phyloP scores from a whole-genome alignment of 2,329 filamentous ascomycete genomes.

The Alternaria solani region DNA sequence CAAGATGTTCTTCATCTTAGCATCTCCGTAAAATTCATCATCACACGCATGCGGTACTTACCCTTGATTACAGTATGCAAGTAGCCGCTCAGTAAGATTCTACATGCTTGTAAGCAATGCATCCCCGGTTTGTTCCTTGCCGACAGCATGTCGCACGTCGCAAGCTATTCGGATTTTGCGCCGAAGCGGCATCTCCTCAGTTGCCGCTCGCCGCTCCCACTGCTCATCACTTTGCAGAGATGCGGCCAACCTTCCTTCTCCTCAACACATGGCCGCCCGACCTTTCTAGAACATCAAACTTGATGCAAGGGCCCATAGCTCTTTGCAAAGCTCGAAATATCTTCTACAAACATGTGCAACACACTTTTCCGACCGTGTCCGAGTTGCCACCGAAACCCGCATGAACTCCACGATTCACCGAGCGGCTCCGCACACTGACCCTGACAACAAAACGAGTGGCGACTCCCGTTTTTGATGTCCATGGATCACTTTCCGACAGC shows the following conservation, averaged over 20 bases:
- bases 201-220: conserved; percentile 27
- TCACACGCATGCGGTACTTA: conserved; percentile 4
- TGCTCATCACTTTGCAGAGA: not conserved
- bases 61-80: conserved; percentile 5
- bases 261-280: not conserved
- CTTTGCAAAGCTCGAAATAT: not conserved
- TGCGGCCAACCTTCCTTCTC: not conserved
- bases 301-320: not conserved
- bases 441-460: conserved; percentile 1
- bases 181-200: conserved; percentile 38
- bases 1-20: not conserved
- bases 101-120: conserved; percentile 25
- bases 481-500: not conserved
- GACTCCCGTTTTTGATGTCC: not conserved
- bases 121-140: conserved; percentile 20
- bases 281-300: not conserved
- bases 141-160: conserved; percentile 26
- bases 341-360: not conserved
- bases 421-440: conserved; percentile 13
- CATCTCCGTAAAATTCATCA: conserved; percentile 5
- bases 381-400: conserved; percentile 25
- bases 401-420: conserved; percentile 24
- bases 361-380: conserved; percentile 18
- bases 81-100: conserved; percentile 23
- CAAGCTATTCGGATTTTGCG: conserved; percentile 26